A percentile compares a stretch with the other conserved stretches of the same genome.
phyloP scores from a whole-genome alignment of 192 early-diverging fungal genomes.

The Backusella tuberculispora region DNA sequence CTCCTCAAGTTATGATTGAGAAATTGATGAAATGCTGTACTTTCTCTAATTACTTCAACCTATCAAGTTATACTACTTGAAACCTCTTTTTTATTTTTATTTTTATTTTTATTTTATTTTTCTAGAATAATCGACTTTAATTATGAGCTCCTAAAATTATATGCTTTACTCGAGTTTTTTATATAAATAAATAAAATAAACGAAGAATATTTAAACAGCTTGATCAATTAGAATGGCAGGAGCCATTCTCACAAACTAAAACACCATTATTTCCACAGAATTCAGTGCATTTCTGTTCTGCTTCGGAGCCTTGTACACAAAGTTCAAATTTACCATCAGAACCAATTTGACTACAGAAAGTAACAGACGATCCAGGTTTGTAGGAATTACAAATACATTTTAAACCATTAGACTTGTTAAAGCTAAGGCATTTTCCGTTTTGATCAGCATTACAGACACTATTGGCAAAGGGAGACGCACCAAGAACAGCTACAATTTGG shows the following conservation, averaged over 20 bases:
- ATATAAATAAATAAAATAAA: too few relatives aligned
- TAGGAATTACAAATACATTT: not conserved
- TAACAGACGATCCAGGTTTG: not conserved
- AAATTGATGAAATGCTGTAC: too few relatives aligned
- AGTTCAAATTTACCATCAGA: not conserved
- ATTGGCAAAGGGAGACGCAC: not conserved
- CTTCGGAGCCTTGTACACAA: not conserved
- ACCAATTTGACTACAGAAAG: not conserved
- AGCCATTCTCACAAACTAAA: not conserved
- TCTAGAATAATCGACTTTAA: too few relatives aligned
- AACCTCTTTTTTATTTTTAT: too few relatives aligned
- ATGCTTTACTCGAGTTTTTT: too few relatives aligned
- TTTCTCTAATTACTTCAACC: too few relatives aligned
- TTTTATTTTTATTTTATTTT: too few relatives aligned
- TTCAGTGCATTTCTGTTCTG: not conserved
- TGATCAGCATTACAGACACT: not conserved
- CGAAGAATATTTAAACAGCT: too few relatives aligned
- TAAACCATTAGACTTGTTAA: not conserved
- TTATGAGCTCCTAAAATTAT: too few relatives aligned
- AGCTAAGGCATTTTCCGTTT: not conserved
- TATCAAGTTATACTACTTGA: too few relatives aligned
- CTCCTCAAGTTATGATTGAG: too few relatives aligned
- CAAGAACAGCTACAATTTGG: not conserved
- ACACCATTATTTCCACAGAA: not conserved
- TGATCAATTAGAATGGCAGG: not conserved